Evolutionary conservation across 805 yeast genomes (phyloP).

Genomic region (Candida schatavii): DNA sequence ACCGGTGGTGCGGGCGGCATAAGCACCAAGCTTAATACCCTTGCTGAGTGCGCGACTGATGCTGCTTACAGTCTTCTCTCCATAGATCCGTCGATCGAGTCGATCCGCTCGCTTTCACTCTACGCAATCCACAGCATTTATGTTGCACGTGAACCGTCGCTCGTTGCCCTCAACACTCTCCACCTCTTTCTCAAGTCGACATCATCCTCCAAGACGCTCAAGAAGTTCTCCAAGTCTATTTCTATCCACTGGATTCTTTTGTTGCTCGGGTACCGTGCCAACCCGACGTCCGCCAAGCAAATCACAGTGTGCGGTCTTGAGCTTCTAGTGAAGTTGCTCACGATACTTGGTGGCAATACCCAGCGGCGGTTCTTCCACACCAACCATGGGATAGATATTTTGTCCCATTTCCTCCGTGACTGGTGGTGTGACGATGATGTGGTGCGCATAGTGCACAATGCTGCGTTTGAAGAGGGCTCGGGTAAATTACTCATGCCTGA

Average conservation of each 20-base stretch:
- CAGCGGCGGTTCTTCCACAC: constrained; percentile 47
- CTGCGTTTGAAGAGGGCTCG: background rate
- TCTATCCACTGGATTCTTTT: constrained; percentile 66
- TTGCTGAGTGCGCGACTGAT: constrained; percentile 30
- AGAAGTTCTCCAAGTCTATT: constrained; percentile 49
- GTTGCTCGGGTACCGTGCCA: constrained; percentile 34
- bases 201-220: constrained; percentile 36
- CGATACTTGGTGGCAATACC: constrained; percentile 43
- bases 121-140: constrained; percentile 49
- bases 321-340: constrained; percentile 51
- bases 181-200: constrained; percentile 30
- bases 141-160: background rate
- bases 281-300: background rate
- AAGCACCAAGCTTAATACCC: constrained; percentile 33
- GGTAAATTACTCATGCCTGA: constrained; percentile 42
- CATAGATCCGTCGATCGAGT: constrained; percentile 52
- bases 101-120: constrained; percentile 46
- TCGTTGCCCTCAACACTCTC: background rate
- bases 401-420: constrained; percentile 42
- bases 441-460: constrained; percentile 28
- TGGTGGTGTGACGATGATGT: constrained; percentile 51
- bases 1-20: constrained; percentile 19
- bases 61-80: constrained; percentile 28
- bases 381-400: constrained; percentile 49
- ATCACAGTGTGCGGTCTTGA: constrained; percentile 34